A percentile compares a stretch with the other conserved stretches of the same genome.
These are phyloP conservation scores for Trametes meyenii DNA, from an alignment of 768 basidiomycete species.

Conservation along the genomic window DNA sequence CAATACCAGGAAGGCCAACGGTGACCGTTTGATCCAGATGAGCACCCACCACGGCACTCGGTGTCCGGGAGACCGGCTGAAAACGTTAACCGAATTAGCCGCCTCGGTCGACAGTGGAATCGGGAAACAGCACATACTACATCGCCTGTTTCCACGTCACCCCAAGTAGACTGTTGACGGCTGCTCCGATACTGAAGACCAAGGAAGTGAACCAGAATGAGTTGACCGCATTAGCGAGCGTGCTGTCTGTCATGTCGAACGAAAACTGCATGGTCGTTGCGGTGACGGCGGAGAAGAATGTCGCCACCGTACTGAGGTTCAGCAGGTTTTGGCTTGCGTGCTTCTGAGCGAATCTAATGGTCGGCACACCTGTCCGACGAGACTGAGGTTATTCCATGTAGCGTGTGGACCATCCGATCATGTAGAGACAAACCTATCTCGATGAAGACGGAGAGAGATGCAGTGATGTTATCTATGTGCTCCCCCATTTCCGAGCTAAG, in stretches of 20 bases:
- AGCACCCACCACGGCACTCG: conserved; percentile 82
- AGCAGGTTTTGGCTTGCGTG: conserved; percentile 64
- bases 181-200: conserved; percentile 77
- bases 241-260: conserved; percentile 44
- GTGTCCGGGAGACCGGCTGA: conserved; percentile 72
- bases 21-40: conserved; percentile 87
- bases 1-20: conserved; percentile 80
- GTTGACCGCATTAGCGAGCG: conserved; percentile 59
- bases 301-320: conserved; percentile 76
- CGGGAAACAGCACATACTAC: conserved; percentile 56
- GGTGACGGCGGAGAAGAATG: conserved; percentile 77
- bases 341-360: conserved; percentile 75
- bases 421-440: conserved; percentile 59
- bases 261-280: conserved; percentile 76
- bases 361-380: conserved; percentile 60
- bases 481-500: conserved; percentile 75
- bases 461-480: conserved; percentile 69
- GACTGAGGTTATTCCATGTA: neutral
- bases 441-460: conserved; percentile 72
- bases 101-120: neutral
- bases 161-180: conserved; percentile 76
- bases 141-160: conserved; percentile 82
- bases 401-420: neutral
- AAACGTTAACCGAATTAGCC: conserved; percentile 16
- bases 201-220: conserved; percentile 75